Percentiles rank a stretch among this genome's conserved stretches.
phyloP scores from a whole-genome alignment of 202 grass and related monocot species.

The Bolboschoenoplectus hybrid region DNA sequence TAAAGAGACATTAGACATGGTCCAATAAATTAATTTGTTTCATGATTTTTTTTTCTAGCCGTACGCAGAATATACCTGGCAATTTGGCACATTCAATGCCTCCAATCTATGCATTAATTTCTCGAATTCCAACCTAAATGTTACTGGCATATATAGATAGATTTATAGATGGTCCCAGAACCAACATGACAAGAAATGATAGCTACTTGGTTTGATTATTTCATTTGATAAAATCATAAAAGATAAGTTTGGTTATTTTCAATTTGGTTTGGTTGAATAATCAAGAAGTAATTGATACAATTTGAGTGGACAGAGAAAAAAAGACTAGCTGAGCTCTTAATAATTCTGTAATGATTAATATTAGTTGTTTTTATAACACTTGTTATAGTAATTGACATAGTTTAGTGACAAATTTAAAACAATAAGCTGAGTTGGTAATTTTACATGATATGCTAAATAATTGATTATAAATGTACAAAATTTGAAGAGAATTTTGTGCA shows the following conservation, averaged over 20 bases:
- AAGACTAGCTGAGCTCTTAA: not conserved
- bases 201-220: not conserved
- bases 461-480: not conserved
- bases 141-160: not conserved
- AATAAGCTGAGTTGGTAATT: not conserved
- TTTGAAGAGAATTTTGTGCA: not conserved
- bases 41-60: not conserved
- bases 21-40: not conserved
- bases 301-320: not conserved
- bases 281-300: constrained; percentile 8
- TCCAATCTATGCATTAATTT: not conserved
- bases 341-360: not conserved
- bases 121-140: constrained; percentile 1
- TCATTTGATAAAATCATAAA: not conserved
- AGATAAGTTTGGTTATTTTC: not conserved
- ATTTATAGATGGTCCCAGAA: not conserved
- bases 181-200: not conserved
- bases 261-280: not conserved
- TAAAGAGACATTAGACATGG: not conserved
- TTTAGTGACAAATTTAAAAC: not conserved
- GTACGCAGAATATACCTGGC: constrained; percentile 3
- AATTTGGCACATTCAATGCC: constrained; percentile 13
- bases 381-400: not conserved
- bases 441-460: constrained; percentile 1
- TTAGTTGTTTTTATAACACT: not conserved